Evolutionary conservation across 2,329 filamentous ascomycete genomes (phyloP), one percentile per base, ranked within the genome.

Genomic region (Botrytis tulipae): DNA sequence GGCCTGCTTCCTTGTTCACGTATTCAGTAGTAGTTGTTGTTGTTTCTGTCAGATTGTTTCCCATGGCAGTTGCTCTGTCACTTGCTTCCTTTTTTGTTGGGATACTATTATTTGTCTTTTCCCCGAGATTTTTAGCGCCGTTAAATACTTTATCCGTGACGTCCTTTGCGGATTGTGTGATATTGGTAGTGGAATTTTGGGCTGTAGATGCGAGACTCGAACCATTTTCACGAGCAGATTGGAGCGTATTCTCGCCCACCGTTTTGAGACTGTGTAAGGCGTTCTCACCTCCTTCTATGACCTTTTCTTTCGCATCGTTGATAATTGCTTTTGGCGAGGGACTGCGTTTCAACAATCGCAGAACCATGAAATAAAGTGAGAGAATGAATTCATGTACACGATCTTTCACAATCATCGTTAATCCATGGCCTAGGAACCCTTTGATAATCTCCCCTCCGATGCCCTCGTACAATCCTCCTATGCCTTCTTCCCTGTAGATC

Each of bases 371-470:
- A 82, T 95, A 97, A 7, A 91, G 78, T 76, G 89, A 88, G 74
- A 97, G 88, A 73, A 97, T 88, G 25, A 91, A 82, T 42, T 88
- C 86, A 80, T 97, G 93, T 14, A 96, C 88, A 8, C 88, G 84
- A 73, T 95, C 93, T 82, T 97, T 97, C 74, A 93, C 89, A 71
- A 95, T 84, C 93, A 97, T 97, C 1, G 94, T 95, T 70, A 94
- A 87, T 0, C 94, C 94, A 79, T 97, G 94, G 35, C 90, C 91
- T 78, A 97, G 91, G 83, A 97, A 97, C 0, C 92, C 92, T 79
- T 94, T 95, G 14, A 95, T 82, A 4, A 97, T 86, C 82, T 97
- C 93, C 7, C 90, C 92, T 22, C 86, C 86, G 0, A 97, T 84
- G 8, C 94, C 94, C 67, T 92, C 89, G 80, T 97, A 97, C 14